Evolutionary conservation across 2,329 filamentous ascomycete species (phyloP).

Genomic region (Beauveria varroae): DNA sequence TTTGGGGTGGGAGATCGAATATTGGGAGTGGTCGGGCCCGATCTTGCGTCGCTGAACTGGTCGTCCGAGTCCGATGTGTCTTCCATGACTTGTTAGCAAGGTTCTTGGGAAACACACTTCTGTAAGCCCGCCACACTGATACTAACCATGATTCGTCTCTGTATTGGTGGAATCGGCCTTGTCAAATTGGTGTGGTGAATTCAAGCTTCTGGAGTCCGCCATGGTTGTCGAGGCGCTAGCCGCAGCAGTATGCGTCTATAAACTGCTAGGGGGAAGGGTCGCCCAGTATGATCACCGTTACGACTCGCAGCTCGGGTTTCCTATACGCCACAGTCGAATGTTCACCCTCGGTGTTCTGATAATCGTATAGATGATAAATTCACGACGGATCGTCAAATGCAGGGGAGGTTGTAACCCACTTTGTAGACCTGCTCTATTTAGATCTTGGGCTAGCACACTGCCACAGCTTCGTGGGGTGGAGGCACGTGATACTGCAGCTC

Average conservation of each 20-base stretch:
- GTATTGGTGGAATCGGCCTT: neutral
- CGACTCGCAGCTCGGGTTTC: neutral
- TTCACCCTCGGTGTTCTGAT: neutral
- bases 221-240: neutral
- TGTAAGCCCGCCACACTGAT: too few relatives aligned
- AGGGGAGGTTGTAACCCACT: neutral
- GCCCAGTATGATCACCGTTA: neutral
- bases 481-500: neutral
- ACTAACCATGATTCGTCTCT: conserved; percentile 22
- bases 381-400: neutral
- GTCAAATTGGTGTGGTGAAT: neutral
- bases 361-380: neutral
- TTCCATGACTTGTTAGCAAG: conserved; percentile 17
- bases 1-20: conserved; percentile 46
- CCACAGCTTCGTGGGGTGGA: neutral
- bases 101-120: neutral
- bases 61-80: conserved; percentile 59
- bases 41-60: conserved; percentile 61
- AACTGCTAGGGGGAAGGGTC: neutral
- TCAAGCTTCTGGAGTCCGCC: neutral
- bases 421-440: neutral
- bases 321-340: neutral
- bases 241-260: neutral
- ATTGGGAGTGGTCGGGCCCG: conserved; percentile 36
- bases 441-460: neutral